Base-by-base conservation (phyloP, 2,329 filamentous ascomycete genomes). In the Aspergillus awamori region DNA sequence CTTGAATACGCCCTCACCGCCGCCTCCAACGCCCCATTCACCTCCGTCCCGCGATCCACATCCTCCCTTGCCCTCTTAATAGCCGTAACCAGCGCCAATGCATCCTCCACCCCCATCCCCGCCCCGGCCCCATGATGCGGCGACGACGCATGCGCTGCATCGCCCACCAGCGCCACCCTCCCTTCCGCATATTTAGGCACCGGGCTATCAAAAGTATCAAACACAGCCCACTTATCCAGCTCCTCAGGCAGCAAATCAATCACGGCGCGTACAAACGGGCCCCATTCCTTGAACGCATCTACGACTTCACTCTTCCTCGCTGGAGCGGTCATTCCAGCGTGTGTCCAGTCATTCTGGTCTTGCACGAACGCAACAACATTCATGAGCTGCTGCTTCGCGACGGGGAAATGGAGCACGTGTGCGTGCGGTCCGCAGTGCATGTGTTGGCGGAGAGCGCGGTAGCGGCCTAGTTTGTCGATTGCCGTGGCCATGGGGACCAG, bases 401-500 rank as follows among this genome's bases (percentile, higher is more conserved):
- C 59, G 10, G 70, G 70, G 68, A 89, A 89, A 0, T 83, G 87
- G 24, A 89, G 77, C 6, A 85, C 67, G 69, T 90, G 87, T 0
- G 83, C 85, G 55, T 79, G 74, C 0, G 82, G 82, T 0, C 86
- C 87, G 57, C 84, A 80, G 70, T 84, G 85, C 79, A 87, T 84
- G 69, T 83, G 82, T 15, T 79, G 73, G 13, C 82, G 85, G 24
- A 71, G 67, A 0, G 83, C 81, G 39, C 82, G 74, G 41, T 84
- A 74, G 8, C 80, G 70, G 2, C 84, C 83, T 2, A 89, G 65
- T 2, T 79, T 78, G 10, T 76, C 70, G 1, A 77, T 70, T 0
- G 85, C 86, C 15, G 80, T 71, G 1, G 79, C 75, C 80, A 89
- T 89, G 0, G 87, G 84, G 2, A 89, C 78, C 2, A 90, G 72